Conservation (phyloP, 768 basidiomycete genomes). For the Steccherinum ochraceum region DNA sequence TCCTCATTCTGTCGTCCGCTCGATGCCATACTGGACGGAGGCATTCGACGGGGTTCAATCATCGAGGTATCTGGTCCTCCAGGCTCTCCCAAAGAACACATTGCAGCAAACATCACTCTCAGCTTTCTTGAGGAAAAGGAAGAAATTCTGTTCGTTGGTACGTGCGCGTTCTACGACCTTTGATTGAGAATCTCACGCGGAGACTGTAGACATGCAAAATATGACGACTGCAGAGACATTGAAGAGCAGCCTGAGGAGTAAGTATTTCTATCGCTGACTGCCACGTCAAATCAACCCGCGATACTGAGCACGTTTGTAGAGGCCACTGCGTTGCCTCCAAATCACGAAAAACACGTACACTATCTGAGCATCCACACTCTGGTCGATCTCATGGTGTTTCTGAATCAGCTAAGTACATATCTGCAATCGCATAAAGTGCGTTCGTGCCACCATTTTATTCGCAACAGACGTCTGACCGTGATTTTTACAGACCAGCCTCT, state of each 20-base stretch:
- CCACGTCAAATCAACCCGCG: too few species aligned
- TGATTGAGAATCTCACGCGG: too few species aligned
- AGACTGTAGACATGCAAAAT: slow-evolving; percentile 46
- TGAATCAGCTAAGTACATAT: slow-evolving; percentile 45
- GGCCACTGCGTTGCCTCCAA: slow-evolving; percentile 7
- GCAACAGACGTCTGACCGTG: slow-evolving; percentile 5
- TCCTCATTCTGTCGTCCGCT: slow-evolving; percentile 42
- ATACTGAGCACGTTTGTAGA: slow-evolving; percentile 14
- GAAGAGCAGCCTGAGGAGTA: too few species aligned
- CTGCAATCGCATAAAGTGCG: too few species aligned
- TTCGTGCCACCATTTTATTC: too few species aligned
- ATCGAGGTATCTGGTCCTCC: slow-evolving; percentile 76
- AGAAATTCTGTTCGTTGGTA: slow-evolving; percentile 64
- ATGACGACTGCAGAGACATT: slow-evolving; percentile 35
- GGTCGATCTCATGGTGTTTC: slow-evolving; percentile 50
- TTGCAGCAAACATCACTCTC: slow-evolving; percentile 45
- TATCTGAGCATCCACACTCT: slow-evolving; percentile 40
- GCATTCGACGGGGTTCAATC: slow-evolving; percentile 52
- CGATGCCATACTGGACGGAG: slow-evolving; percentile 57
- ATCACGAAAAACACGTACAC: slow-evolving; percentile 26
- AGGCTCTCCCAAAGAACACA: slow-evolving; percentile 55
- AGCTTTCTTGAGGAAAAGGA: slow-evolving; percentile 41
- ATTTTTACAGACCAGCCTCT: slow-evolving; percentile 41
- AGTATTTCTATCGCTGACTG: too few species aligned
- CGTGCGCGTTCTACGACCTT: too few species aligned